Base-by-base conservation (phyloP, 2,329 filamentous ascomycete genomes). In the Fusarium denticulatum region DNA sequence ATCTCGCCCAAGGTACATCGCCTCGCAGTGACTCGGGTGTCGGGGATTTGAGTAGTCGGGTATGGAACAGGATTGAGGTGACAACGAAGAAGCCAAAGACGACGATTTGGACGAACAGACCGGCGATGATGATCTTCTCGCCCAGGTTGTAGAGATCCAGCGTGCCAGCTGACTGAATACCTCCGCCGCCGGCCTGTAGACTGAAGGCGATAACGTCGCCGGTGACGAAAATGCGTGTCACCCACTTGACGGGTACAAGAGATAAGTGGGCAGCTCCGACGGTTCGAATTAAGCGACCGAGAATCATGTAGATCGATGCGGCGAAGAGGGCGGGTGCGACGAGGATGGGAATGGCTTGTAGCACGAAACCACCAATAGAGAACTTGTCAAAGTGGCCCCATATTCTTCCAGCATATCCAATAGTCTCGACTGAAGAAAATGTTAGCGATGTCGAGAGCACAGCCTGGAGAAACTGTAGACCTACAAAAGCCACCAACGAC, bases 291-390 rank as follows among this genome's bases (percentile, higher is more conserved):
- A 67, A 15, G 16, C 65, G 65, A 5, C 65, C 65, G 30, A 67
- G 65, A 5, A 67, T 67, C 65, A 67, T 67, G 5, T 67, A 67
- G 16, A 67, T 67, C 30, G 65, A 67, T 6, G 65, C 63, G 11
- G 65, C 55, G 46, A 67, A 67, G 5, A 67, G 65, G 0, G 65
- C 63, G 34, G 65, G 65, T 0, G 65, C 65, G 34, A 67, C 65
- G 26, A 67, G 65, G 20, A 67, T 67, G 3, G 55, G 65, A 6
- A 67, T 67, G 5, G 65, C 65, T n/a, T 67, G 65, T 3, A 61
- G 7, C 15, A 67, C 34, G 8, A 67, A 67, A 6, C 46, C 65
- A 7, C 63, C 65, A 2, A 67, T 28, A 0, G 43, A 46, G 10
- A 42, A 1, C 26, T 42, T 67, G 28, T 67, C 65, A 50, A 53